These are phyloP conservation scores for Ophidiomyces ophidiicola DNA, from an alignment of 2,329 filamentous ascomycete species.

Conservation along the genomic window DNA sequence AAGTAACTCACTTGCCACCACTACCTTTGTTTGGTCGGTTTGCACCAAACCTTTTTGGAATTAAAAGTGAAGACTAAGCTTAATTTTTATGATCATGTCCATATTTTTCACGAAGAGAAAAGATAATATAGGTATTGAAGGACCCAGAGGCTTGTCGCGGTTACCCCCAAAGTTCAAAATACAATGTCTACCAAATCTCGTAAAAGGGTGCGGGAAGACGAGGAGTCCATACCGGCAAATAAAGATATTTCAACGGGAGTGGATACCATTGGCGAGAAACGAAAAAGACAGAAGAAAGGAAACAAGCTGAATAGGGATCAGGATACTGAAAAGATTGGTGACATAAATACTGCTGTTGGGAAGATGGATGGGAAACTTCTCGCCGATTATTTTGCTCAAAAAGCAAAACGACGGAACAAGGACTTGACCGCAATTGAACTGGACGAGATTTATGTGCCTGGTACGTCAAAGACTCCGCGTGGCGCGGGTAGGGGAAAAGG, in stretches of 20 bases:
- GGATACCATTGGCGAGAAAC: constrained; percentile 14
- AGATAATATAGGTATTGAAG: too few species aligned
- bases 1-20: too few species aligned
- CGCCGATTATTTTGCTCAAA: constrained; percentile 73
- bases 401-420: constrained; percentile 62
- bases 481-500: too few species aligned
- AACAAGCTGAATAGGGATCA: constrained; percentile 21
- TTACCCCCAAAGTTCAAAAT: neutral
- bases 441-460: constrained; percentile 66
- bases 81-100: too few species aligned
- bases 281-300: constrained; percentile 17
- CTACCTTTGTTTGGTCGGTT: too few species aligned
- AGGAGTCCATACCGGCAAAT: constrained; percentile 21
- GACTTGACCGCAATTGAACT: constrained; percentile 75
- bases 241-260: constrained; percentile 11
- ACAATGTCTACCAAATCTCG: neutral
- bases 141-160: too few species aligned
- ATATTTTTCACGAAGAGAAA: too few species aligned
- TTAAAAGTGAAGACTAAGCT: too few species aligned
- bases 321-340: constrained; percentile 50
- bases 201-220: constrained; percentile 17
- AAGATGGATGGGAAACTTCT: constrained; percentile 73
- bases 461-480: constrained; percentile 35
- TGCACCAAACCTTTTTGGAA: too few species aligned
- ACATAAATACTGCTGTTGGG: constrained; percentile 67